These are phyloP conservation scores for Pisolithus orientalis DNA, from an alignment of 768 basidiomycete species.

Conservation along the genomic window DNA sequence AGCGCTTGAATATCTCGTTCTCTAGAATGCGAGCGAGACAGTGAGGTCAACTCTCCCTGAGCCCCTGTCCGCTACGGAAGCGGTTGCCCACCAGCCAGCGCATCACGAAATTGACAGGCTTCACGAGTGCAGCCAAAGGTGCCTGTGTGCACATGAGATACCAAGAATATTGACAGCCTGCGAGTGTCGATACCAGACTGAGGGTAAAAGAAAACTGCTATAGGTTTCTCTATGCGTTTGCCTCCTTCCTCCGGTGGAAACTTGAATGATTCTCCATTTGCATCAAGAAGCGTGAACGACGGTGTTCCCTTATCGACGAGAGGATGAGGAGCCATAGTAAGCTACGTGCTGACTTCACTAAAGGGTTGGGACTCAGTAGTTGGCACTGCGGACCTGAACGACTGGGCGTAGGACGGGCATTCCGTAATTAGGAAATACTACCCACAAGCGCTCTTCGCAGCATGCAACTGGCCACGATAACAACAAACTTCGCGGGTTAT, in stretches of 20 bases:
- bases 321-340: constrained; percentile 38
- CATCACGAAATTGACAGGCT: constrained; percentile 79
- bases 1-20: constrained; percentile 57
- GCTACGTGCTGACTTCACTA: neutral
- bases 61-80: neutral
- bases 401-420: too few relatives aligned
- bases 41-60: neutral
- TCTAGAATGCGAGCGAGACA: constrained; percentile 30
- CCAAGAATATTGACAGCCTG: neutral
- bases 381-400: too few relatives aligned
- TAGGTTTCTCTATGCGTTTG: constrained; percentile 36
- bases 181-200: constrained; percentile 45
- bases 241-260: constrained; percentile 53
- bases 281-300: constrained; percentile 54
- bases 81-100: constrained; percentile 47
- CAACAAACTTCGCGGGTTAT: too few relatives aligned
- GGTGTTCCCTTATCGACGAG: constrained; percentile 66
- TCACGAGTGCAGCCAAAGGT: constrained; percentile 77
- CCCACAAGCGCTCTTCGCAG: too few relatives aligned
- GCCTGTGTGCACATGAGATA: constrained; percentile 32
- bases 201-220: constrained; percentile 77
- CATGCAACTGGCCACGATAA: too few relatives aligned
- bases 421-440: too few relatives aligned
- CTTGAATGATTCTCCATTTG: constrained; percentile 54
- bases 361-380: too few relatives aligned